Evolutionary conservation across 352 stramenopile genomes (phyloP).

Genomic region (Globisporangium apiculatum): DNA sequence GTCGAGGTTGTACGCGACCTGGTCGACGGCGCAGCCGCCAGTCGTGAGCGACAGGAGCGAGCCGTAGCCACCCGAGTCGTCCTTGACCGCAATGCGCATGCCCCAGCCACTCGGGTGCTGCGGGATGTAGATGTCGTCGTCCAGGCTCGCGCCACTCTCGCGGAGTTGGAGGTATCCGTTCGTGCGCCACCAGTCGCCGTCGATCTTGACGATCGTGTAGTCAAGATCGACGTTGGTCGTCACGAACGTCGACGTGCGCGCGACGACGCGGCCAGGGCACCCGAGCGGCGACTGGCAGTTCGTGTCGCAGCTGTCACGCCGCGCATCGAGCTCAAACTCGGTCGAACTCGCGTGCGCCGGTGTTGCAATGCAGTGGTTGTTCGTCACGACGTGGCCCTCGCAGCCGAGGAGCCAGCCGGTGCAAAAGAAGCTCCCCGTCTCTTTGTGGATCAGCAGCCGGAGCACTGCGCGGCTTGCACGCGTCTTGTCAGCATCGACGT

Average conservation of each 20-base stretch:
- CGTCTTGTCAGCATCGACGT: slow-evolving; percentile 11
- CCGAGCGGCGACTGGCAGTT: slow-evolving; percentile 25
- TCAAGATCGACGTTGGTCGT: slow-evolving; percentile 29
- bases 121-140: slow-evolving; percentile 54
- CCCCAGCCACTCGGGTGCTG: slow-evolving; percentile 59
- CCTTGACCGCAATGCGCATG: slow-evolving; percentile 63
- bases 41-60: slow-evolving; percentile 34
- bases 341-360: slow-evolving; percentile 42
- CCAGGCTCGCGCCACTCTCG: slow-evolving; percentile 28
- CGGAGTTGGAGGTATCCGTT: slow-evolving; percentile 60
- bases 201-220: slow-evolving; percentile 64
- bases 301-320: slow-evolving; percentile 25
- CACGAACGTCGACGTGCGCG: slow-evolving; percentile 30
- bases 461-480: slow-evolving; percentile 30
- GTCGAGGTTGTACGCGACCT: slow-evolving; percentile 68
- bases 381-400: slow-evolving; percentile 71
- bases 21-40: slow-evolving; percentile 31
- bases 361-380: slow-evolving; percentile 70
- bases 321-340: slow-evolving; percentile 61
- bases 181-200: slow-evolving; percentile 32
- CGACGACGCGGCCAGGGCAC: slow-evolving; percentile 30
- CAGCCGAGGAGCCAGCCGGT: slow-evolving; percentile 72
- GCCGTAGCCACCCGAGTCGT: slow-evolving; percentile 21
- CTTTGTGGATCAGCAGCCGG: slow-evolving; percentile 63
- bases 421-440: slow-evolving; percentile 45